Base-by-base conservation (phyloP, 148 eudicot species). In the Vaccinium darrowii region DNA sequence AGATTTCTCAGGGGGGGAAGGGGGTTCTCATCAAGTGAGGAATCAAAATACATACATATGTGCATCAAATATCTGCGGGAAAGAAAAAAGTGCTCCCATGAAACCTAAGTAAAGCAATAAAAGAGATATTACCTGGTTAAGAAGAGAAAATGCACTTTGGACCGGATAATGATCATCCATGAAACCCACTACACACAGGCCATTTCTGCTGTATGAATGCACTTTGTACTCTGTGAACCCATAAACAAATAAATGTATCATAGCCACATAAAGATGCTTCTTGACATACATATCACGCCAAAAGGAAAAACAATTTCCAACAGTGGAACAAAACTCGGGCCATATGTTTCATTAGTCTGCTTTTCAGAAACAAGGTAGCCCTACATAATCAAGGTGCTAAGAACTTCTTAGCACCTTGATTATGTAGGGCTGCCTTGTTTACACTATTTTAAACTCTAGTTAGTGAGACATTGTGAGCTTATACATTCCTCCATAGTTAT, bases 131-230 rank as follows among this genome's bases (percentile, higher is more conserved):
- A 93, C 97, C 97, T 94, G 88, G 86, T 92, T 92, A 23, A 94
- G 92, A 81, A 93, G 82, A 73, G 96, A 93, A 86, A 92, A 93
- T 80, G 96, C 90, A 86, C 99, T 97, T 84, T 98, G 91, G 81
- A 95, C 98, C 16, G 99, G 99, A 83, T 97, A 97, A 87, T 95
- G 96, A 82, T 97, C 98, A 88, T 97, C 98, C 98, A 97, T 97
- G 84, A 95, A 97, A 39, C 96, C 99, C 90, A 97, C 74, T 14
- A 89, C 96, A 84, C 96, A 94, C 67, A 97, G 89, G 57, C 99
- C 98, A 84, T 92, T 94, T 88, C 95, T 88, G 78, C 92, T 97
- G 88, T 94, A 94, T 7, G 98, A 91, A 91, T 97, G 99, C 77
- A 97, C 98, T 92, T 93, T 94, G 90, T 97, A 97, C 84, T 97